Base-by-base conservation (phyloP, 169 alveolate species). In the Plasmodium billcollinsi region DNA sequence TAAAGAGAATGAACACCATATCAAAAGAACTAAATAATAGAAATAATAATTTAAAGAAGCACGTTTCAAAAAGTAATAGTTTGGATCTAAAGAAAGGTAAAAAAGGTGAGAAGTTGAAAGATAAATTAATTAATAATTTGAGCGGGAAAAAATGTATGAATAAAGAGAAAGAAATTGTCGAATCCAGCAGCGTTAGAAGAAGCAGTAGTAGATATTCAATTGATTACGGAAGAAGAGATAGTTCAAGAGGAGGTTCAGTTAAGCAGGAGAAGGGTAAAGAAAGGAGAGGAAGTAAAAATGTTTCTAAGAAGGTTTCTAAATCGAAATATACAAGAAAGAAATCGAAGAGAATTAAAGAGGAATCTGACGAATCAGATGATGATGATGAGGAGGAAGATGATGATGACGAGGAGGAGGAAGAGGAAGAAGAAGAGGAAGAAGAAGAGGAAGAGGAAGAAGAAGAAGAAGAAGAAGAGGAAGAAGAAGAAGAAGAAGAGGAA, bases 21-120 rank as follows among this genome's bases (percentile, higher is more conserved):
- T 12, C 59, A 26, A 74, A 33, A 24, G 88, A 74, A 0, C 8
- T 39, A 47, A 59, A 15, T 50, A 15, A 47, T 11, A 75, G 47
- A 11, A 20, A 50, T 3, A 45, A 49, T 11, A 75, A 74, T 45
- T 52, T 49, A 11, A 26, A 62, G 21, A 52, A 73, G 0, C 12
- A 62, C 26, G 18, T 26, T 11, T 52, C n/a, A 15, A 21, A 59
- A 39, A 74, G 29, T 24, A 24, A 24, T 24, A 24, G 29, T 2
- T 24, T 24, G 29, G 29, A 24, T 1, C 29, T 24, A 1, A 24
- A 24, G 29, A 24, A 24, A 24, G 29, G 72, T 12, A 73, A 26
- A 11, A 56, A 11, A 33, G 21, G 26, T 5, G 72, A 21, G 12
- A 73, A 24, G 29, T 26, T 6, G 50, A 39, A 33, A 33, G 45